These are phyloP conservation scores for Kodamaea hsintzibuensis DNA, from an alignment of 805 yeast species.

Conservation along the genomic window DNA sequence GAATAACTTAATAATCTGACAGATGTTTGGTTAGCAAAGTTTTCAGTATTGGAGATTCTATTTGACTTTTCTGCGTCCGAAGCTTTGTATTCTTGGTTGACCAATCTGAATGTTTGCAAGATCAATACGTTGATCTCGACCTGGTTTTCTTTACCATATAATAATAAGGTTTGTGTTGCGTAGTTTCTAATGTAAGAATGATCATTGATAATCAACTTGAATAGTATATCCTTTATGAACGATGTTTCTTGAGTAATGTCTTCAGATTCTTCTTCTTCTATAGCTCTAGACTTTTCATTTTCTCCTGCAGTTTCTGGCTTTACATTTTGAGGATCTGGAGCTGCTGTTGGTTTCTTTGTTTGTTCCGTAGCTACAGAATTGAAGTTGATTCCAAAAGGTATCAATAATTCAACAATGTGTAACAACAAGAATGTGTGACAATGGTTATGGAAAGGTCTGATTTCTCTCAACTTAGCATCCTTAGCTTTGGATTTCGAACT, in stretches of 20 bases:
- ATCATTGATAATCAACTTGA: slow-evolving; percentile 34
- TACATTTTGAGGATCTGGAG: slow-evolving; percentile 4
- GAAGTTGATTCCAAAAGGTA: slow-evolving; percentile 39
- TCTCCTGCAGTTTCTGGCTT: slow-evolving; percentile 11
- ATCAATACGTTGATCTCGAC: slow-evolving; percentile 39
- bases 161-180: slow-evolving; percentile 32
- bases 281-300: slow-evolving; percentile 13
- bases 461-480: slow-evolving; percentile 15
- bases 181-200: slow-evolving; percentile 36
- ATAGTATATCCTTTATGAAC: slow-evolving; percentile 30
- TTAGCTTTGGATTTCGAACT: slow-evolving; percentile 19
- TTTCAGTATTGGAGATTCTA: slow-evolving; percentile 15
- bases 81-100: slow-evolving; percentile 28
- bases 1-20: slow-evolving; percentile 34
- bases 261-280: slow-evolving; percentile 21
- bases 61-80: slow-evolving; percentile 11
- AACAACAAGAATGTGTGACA: slow-evolving; percentile 35
- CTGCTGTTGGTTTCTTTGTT: neutral
- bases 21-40: slow-evolving; percentile 18
- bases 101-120: slow-evolving; percentile 30
- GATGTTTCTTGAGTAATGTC: slow-evolving; percentile 19
- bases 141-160: slow-evolving; percentile 29
- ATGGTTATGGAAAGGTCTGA: slow-evolving; percentile 34
- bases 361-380: slow-evolving; percentile 18
- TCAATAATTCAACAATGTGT: slow-evolving; percentile 28